Base-by-base conservation (phyloP, 805 yeast genomes). In the Huiozyma sinensis region DNA sequence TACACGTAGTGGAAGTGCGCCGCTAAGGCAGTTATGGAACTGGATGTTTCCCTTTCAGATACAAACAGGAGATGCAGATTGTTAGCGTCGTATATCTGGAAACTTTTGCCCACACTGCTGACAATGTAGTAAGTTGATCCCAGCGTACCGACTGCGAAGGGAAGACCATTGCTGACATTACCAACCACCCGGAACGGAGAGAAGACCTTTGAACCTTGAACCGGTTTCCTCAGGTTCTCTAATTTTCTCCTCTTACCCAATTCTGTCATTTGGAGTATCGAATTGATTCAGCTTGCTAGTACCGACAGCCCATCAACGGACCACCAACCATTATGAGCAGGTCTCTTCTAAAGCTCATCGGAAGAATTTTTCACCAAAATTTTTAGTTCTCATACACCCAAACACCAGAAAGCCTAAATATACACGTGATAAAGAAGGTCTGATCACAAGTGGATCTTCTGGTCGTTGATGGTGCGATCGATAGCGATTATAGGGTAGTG, bases 51-150 rank as follows among this genome's bases (percentile, higher is more conserved):
- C 17, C 73, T 75, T 50, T 79, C 84, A 0, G 95, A 85, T 9
- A 90, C 94, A 64, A 92, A 90, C 24, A 90, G 67, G 49, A 90
- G 68, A 52, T 85, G 92, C 49, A 90, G 68, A 6, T 84, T 86
- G 31, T 90, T 78, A 55, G 84, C 95, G 66, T 92, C 98, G 57
- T 84, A 92, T 29, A 92, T 86, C 62, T 90, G 97, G 67, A 92
- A 86, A 1, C 90, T 73, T 43, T 79, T 72, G 3, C 97, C 97
- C 24, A 92, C 95, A 38, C 85, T 79, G 0, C 97, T 90, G 12
- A 82, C 95, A 35, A 87, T 77, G 56, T 89, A 83, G 55, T 83
- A 89, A 1, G 95, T 79, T 11, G 85, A 73, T 42, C 98, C 98
- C 47, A 90, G 71, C 1, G 90, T 79, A 28, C 97, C 94, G 17